phyloP scores from a whole-genome alignment of 2,329 filamentous ascomycete genomes.

The Elsinoe ampelina region DNA sequence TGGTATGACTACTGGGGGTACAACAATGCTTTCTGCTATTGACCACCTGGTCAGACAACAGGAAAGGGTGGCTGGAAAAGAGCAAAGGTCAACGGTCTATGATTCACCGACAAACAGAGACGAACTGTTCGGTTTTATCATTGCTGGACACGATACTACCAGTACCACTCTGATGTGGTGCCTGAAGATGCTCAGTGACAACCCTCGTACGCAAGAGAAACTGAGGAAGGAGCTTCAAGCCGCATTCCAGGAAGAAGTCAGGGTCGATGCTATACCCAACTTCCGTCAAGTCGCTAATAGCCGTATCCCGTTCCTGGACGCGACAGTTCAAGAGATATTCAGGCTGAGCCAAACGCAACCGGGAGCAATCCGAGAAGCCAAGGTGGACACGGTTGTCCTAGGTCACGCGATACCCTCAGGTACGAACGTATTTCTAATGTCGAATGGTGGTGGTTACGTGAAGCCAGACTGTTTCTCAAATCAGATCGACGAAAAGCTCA shows the following conservation, averaged over 20 bases:
- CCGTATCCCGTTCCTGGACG: conserved; percentile 33
- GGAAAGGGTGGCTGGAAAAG: conserved; percentile 27
- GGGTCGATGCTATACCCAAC: conserved; percentile 13
- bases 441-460: conserved; percentile 18
- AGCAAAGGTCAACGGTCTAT: conserved; percentile 20
- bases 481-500: conserved; percentile 24
- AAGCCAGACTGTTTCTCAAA: conserved; percentile 20
- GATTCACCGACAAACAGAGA: conserved; percentile 20
- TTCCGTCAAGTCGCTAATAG: conserved; percentile 17
- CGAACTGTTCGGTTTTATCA: conserved; percentile 28
- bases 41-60: conserved; percentile 30
- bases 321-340: conserved; percentile 32
- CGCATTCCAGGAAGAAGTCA: conserved; percentile 18
- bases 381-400: conserved; percentile 32
- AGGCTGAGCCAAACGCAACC: conserved; percentile 26
- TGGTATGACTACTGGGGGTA: conserved; percentile 15
- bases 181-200: conserved; percentile 31
- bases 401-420: conserved; percentile 34
- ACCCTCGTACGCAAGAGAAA: conserved; percentile 29
- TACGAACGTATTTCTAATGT: conserved; percentile 27
- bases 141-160: conserved; percentile 40
- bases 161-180: conserved; percentile 34
- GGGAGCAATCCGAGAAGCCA: conserved; percentile 24
- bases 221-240: conserved; percentile 26
- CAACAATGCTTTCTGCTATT: conserved; percentile 19